Evolutionary conservation across 2,329 filamentous ascomycete species (phyloP).

Genomic region (Clathrospora elynae): DNA sequence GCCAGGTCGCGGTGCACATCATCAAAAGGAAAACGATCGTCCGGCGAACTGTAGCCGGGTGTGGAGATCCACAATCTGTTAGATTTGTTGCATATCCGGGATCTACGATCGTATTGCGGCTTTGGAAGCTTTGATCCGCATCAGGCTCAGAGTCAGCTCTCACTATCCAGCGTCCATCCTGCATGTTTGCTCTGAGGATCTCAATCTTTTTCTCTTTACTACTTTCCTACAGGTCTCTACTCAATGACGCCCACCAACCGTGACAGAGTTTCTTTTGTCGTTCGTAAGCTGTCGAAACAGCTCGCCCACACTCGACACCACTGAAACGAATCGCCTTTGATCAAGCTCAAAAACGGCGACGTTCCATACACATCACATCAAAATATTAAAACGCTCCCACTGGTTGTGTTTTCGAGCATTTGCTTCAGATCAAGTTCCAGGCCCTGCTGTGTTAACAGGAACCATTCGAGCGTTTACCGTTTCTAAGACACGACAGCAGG

Average conservation of each 20-base stretch:
- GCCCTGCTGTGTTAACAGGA: constrained; percentile 7
- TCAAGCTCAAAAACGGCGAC: background rate
- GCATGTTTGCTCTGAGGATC: background rate
- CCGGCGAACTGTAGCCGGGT: constrained; percentile 12
- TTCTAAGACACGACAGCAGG: constrained; percentile 9
- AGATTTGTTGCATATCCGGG: constrained; percentile 6
- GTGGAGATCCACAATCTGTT: constrained; percentile 12
- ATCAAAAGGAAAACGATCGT: constrained; percentile 11
- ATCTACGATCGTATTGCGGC: constrained; percentile 5
- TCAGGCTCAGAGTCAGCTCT: constrained; percentile 1
- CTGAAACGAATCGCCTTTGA: background rate
- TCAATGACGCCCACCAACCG: too few species aligned
- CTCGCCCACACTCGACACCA: too few species aligned
- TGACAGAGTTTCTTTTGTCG: too few species aligned
- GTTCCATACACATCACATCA: constrained; percentile 4
- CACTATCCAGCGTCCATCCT: constrained; percentile 3
- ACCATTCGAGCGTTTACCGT: constrained; percentile 7
- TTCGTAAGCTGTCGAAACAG: too few species aligned
- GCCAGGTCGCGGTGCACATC: constrained; percentile 1
- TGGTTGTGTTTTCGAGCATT: too few species aligned
- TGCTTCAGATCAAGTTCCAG: constrained; percentile 4
- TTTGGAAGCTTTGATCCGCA: constrained; percentile 5
- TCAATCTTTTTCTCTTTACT: background rate
- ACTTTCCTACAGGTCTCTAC: too few species aligned
- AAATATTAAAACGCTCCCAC: too few species aligned